Evolutionary conservation across 2,329 filamentous ascomycete genomes (phyloP).

Genomic region (Stagonosporopsis chrysanthemi): DNA sequence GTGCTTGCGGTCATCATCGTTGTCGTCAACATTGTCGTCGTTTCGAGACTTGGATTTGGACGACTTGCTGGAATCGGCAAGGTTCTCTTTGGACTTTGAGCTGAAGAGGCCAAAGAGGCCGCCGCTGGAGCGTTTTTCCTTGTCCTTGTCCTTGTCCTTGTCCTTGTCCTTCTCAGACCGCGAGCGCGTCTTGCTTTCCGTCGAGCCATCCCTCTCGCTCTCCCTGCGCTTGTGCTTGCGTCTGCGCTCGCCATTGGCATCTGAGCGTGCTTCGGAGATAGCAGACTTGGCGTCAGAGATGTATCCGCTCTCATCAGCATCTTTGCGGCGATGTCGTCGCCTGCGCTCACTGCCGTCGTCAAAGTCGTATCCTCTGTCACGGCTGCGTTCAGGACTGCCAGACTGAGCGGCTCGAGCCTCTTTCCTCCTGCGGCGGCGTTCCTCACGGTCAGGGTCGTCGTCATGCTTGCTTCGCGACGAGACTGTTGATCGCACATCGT

Average conservation of each 20-base stretch:
- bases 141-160: slow-evolving; percentile 43
- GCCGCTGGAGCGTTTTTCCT: slow-evolving; percentile 55
- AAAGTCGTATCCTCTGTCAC: slow-evolving; percentile 45
- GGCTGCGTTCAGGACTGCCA: slow-evolving; percentile 44
- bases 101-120: slow-evolving; percentile 57
- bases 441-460: slow-evolving; percentile 41
- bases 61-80: slow-evolving; percentile 44
- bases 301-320: slow-evolving; percentile 47
- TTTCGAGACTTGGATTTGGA: slow-evolving; percentile 42
- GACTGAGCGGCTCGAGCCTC: slow-evolving; percentile 25
- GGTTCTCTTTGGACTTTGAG: slow-evolving; percentile 53
- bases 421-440: slow-evolving; percentile 35
- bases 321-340: slow-evolving; percentile 45
- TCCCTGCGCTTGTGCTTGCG: slow-evolving; percentile 45
- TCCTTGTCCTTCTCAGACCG: slow-evolving; percentile 45
- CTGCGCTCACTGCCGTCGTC: slow-evolving; percentile 41
- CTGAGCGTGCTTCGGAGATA: slow-evolving; percentile 47
- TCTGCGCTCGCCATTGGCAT: slow-evolving; percentile 45
- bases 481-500: slow-evolving; percentile 27
- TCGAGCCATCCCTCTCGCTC: slow-evolving; percentile 43
- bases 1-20: slow-evolving; percentile 53
- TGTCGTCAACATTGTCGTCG: slow-evolving; percentile 52
- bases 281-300: slow-evolving; percentile 53
- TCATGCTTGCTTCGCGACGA: slow-evolving; percentile 39
- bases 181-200: slow-evolving; percentile 34